Conservation (phyloP, 2,329 filamentous ascomycete species). For the Penicillium janthinellum region DNA sequence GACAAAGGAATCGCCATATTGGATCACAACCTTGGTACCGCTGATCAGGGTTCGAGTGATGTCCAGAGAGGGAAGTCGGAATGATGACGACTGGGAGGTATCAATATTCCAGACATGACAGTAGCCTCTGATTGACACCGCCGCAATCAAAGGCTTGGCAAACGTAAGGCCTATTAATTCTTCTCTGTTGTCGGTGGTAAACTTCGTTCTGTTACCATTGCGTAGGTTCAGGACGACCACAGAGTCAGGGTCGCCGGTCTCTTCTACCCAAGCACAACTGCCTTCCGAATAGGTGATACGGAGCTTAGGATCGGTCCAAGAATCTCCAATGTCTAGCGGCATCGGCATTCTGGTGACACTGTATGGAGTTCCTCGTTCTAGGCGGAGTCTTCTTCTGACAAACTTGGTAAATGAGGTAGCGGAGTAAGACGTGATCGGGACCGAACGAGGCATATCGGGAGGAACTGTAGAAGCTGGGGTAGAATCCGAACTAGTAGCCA, state of each 20-base stretch:
- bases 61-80: constrained; percentile 31
- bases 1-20: constrained; percentile 22
- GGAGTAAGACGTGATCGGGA: background rate
- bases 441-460: background rate
- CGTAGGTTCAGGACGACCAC: constrained; percentile 9
- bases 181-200: constrained; percentile 20
- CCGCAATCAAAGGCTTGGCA: constrained; percentile 9
- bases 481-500: too few relatives aligned
- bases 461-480: too few relatives aligned
- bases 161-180: constrained; percentile 5
- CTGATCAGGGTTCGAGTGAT: constrained; percentile 22
- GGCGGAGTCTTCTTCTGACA: constrained; percentile 25
- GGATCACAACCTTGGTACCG: constrained; percentile 27
- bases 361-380: constrained; percentile 29
- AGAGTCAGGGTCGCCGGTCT: background rate
- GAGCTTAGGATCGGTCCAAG: too few relatives aligned
- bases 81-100: constrained; percentile 21
- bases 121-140: constrained; percentile 13
- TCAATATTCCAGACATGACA: constrained; percentile 36
- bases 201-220: background rate
- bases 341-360: constrained; percentile 1
- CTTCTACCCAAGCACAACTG: constrained; percentile 15
- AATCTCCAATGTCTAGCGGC: background rate
- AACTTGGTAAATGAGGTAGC: constrained; percentile 1
- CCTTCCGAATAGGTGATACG: constrained; percentile 6